Evolutionary conservation across 2,329 filamentous ascomycete genomes (phyloP), one percentile per base, ranked within the genome.

Genomic region (Cercospora sp.): DNA sequence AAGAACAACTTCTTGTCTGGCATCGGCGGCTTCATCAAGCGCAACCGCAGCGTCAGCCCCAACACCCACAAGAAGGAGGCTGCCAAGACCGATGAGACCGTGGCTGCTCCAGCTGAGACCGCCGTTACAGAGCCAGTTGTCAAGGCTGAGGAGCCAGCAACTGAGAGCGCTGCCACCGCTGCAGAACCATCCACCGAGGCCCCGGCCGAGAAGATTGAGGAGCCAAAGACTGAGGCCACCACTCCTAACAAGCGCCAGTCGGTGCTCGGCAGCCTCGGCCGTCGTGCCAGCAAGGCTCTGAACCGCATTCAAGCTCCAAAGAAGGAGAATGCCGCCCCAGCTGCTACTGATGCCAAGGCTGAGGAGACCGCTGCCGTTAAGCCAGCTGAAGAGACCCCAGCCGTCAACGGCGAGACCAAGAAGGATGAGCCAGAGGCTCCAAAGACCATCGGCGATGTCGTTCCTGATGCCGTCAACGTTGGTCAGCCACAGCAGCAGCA

Each of bases 11-110:
- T 79, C 72, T 70, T 79, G 30, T 75, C 75, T 33, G 68, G 70
- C 42, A 69, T 77, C 30, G 63, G 67, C 36, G 69, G 73, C 31
- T 76, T 77, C 73, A 73, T 76, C 69, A 78, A 77, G 73, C 74
- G 76, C 59, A 74, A 75, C 68, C 76, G 76, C 63, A 75, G 73
- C 67, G 75, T 75, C 53, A 77, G 75, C 79, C 83, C 76, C 55
- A 77, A 76, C 59, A 72, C 75, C 42, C 58, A 65, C 68, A 69
- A 73, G 62, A 77, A 77, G 72, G 79, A 81, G 69, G 78, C 80
- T 71, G 62, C 71, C 64, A 75, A 72, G 67, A 69, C 73, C 42
- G 73, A 76, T 64, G 72, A 75, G 67, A 72, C 72, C 60, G 62
- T 75, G 31, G 69, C 74, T 23, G 73, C 62, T 36, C 55, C 68